A percentile compares a stretch with the other conserved stretches of the same genome.
These are phyloP conservation scores for Clonostachys rosea DNA, from an alignment of 2,329 filamentous ascomycete species.

Conservation along the genomic window DNA sequence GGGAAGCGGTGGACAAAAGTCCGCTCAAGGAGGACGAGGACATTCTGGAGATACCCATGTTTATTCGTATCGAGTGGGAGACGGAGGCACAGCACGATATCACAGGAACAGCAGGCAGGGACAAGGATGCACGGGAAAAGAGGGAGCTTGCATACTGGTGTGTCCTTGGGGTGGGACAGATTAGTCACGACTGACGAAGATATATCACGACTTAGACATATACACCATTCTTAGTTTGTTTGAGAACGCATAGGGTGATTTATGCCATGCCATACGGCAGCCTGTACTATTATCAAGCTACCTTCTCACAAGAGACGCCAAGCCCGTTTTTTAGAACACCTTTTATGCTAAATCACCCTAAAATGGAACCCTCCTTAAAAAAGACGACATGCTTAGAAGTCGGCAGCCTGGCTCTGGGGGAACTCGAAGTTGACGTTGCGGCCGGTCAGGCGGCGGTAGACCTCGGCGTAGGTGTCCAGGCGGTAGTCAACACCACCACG, in stretches of 20 bases:
- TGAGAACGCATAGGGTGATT: constrained; percentile 9
- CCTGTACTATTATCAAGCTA: constrained; percentile 44
- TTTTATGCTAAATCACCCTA: constrained; percentile 4
- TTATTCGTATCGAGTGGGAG: constrained; percentile 90
- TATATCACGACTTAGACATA: constrained; percentile 3
- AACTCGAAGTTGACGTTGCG: constrained; percentile 98
- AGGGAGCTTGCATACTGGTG: constrained; percentile 95
- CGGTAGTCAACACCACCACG: constrained; percentile 98
- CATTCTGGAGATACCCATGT: constrained; percentile 84
- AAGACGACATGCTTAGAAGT: constrained; percentile 8
- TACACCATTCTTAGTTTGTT: constrained; percentile 4
- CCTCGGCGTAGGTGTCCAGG: constrained; percentile 98
- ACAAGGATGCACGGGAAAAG: constrained; percentile 66
- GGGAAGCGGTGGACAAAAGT: constrained; percentile 34
- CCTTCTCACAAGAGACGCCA: constrained; percentile 43
- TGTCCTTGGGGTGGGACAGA: constrained; percentile 81
- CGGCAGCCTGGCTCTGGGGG: constrained; percentile 60
- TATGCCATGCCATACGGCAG: constrained; percentile 32
- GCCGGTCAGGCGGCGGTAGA: constrained; percentile 97
- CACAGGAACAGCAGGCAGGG: constrained; percentile 44
- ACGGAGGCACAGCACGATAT: constrained; percentile 63
- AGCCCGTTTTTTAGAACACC: constrained; percentile 36
- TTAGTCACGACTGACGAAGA: constrained; percentile 44
- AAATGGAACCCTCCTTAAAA: constrained; percentile 1
- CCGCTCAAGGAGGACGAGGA: constrained; percentile 56